Percentiles rank a stretch among this genome's conserved stretches.
Conservation (phyloP, 345 rosid genomes). For the Crucihimalaya himalaica region DNA sequence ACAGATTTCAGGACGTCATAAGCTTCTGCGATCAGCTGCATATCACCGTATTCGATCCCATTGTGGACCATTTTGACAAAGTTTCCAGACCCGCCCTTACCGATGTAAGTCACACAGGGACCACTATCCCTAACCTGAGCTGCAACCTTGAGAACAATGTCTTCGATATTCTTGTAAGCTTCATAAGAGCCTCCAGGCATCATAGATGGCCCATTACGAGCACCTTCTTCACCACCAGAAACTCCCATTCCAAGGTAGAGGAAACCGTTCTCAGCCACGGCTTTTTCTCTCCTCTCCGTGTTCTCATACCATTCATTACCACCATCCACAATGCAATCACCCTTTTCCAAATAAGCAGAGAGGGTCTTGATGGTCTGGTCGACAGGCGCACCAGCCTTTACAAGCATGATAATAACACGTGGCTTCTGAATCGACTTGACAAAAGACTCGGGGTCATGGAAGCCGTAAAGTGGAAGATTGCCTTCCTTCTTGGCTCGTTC, state of each 20-base stretch:
- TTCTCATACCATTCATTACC: slow-evolving; percentile 99
- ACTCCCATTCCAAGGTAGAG: slow-evolving; percentile 98
- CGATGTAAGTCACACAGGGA: slow-evolving; percentile 87
- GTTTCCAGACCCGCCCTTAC: slow-evolving; percentile 92
- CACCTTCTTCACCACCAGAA: slow-evolving; percentile 98
- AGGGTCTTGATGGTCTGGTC: slow-evolving; percentile 90
- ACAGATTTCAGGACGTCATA: slow-evolving; percentile 85
- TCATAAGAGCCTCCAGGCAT: slow-evolving; percentile 96
- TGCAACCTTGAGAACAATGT: slow-evolving; percentile 89
- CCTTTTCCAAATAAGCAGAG: slow-evolving; percentile 80
- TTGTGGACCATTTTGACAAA: slow-evolving; percentile 97
- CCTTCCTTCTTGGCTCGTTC: slow-evolving; percentile 91
- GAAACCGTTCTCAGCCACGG: slow-evolving; percentile 65
- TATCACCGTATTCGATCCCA: slow-evolving; percentile 95
- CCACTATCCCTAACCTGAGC: slow-evolving; percentile 96
- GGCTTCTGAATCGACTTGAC: slow-evolving; percentile 85
- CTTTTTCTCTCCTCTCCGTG: slow-evolving; percentile 88
- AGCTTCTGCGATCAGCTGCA: slow-evolving; percentile 96
- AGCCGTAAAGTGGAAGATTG: slow-evolving; percentile 72
- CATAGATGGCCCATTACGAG: slow-evolving; percentile 86
- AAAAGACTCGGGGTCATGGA: slow-evolving; percentile 83
- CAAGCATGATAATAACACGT: slow-evolving; percentile 92
- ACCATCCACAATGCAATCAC: slow-evolving; percentile 95
- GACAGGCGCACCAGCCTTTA: slow-evolving; percentile 93
- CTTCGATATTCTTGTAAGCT: slow-evolving; percentile 84